Evolutionary conservation across 768 basidiomycete species (phyloP).

Genomic region (Boletellus ananiceps): DNA sequence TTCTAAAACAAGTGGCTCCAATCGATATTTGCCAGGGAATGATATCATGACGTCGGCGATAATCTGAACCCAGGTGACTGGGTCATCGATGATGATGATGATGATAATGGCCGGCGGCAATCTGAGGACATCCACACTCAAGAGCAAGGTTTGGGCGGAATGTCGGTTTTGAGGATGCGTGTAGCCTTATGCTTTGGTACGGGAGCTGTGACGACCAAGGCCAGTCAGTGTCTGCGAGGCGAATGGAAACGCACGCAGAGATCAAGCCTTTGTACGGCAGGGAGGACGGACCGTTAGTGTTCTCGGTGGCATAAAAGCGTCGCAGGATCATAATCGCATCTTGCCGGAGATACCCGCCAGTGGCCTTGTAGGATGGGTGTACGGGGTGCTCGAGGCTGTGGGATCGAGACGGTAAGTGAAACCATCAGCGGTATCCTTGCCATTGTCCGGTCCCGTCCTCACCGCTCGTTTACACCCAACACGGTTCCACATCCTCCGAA

Average conservation of each 20-base stretch:
- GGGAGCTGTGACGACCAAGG: slow-evolving; percentile 55
- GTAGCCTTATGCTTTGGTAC: slow-evolving; percentile 83
- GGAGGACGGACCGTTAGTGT: slow-evolving; percentile 69
- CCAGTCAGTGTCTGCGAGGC: slow-evolving; percentile 7
- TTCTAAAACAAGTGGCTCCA: background rate
- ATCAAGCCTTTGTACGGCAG: background rate
- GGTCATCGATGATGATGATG: no score
- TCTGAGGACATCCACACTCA: slow-evolving; percentile 1
- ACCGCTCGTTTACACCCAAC: slow-evolving; percentile 79
- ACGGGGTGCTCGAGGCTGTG: slow-evolving; percentile 64
- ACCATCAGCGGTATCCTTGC: background rate
- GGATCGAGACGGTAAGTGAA: slow-evolving; percentile 4
- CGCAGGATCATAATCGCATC: slow-evolving; percentile 85
- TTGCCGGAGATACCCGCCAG: slow-evolving; percentile 72
- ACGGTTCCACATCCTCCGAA: slow-evolving; percentile 98
- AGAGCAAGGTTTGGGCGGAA: slow-evolving; percentile 29
- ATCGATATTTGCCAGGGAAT: slow-evolving; percentile 1
- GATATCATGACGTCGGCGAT: background rate
- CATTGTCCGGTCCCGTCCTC: slow-evolving; percentile 14
- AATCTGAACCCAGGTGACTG: no score
- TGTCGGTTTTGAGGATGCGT: slow-evolving; percentile 80
- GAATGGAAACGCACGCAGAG: background rate
- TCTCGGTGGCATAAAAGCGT: slow-evolving; percentile 90
- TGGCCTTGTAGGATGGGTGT: slow-evolving; percentile 71
- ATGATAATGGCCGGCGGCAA: no score